Conservation (phyloP, 2,329 filamentous ascomycete species). For the Diaporthe vexans region DNA sequence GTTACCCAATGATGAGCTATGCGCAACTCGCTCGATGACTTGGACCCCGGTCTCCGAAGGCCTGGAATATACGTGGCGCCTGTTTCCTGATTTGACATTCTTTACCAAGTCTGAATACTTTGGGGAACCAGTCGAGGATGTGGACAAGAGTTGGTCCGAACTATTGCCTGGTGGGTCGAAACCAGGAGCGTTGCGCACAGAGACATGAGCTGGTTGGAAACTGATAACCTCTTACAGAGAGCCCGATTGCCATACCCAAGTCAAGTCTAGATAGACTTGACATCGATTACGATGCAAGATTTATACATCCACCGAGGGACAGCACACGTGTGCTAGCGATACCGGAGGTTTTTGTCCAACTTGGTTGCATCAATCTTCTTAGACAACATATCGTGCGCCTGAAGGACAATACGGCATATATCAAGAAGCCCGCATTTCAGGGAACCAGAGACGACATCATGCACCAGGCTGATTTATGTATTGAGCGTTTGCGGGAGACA, state of each 20-base stretch:
- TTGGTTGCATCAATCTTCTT: not conserved
- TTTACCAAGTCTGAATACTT: constrained; percentile 9
- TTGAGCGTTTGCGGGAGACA: not conserved
- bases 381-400: not conserved
- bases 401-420: not conserved
- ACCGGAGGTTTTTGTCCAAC: not conserved
- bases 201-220: not conserved
- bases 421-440: not conserved
- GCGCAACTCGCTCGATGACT: not conserved
- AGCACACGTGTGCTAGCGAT: not conserved
- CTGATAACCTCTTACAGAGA: not conserved
- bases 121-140: not conserved
- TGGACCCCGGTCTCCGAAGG: not conserved
- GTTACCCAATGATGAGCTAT: not conserved
- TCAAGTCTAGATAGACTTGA: not conserved
- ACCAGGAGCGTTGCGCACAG: not conserved
- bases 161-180: not conserved
- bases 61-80: not conserved
- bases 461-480: not conserved
- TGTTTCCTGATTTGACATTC: not conserved
- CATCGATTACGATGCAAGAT: not conserved
- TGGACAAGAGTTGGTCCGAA: not conserved
- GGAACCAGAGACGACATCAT: not conserved
- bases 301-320: not conserved
- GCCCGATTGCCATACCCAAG: constrained; percentile 2